A percentile compares a stretch with the other conserved stretches of the same genome.
Conservation (phyloP, 768 basidiomycete species). For the Rhodotorula diobovata region DNA sequence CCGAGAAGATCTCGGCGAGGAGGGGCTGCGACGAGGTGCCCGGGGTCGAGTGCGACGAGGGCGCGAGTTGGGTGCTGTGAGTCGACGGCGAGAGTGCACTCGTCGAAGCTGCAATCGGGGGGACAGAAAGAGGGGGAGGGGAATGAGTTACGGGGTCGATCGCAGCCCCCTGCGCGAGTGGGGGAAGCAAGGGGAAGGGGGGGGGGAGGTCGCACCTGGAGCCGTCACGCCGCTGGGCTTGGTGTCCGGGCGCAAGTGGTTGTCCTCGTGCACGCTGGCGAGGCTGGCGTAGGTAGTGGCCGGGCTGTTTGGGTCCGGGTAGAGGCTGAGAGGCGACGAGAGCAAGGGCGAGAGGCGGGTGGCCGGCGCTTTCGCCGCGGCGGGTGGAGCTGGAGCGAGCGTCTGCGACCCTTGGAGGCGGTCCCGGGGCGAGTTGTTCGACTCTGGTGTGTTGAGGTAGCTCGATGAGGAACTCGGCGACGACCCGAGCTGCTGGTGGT, state of each 20-base stretch:
- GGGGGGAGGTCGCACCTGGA: not conserved
- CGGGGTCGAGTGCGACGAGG: not conserved
- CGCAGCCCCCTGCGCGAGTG: not conserved
- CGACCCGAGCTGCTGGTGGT: not conserved
- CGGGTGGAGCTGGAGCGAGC: not conserved
- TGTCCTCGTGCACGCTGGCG: not conserved
- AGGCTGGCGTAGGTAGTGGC: not conserved
- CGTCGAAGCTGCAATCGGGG: too few relatives aligned
- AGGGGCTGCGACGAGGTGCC: slow-evolving; percentile 9
- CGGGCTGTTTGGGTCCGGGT: slow-evolving; percentile 1
- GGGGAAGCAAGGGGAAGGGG: not conserved
- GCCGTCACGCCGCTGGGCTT: not conserved
- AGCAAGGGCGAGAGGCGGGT: not conserved
- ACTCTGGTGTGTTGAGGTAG: slow-evolving; percentile 10
- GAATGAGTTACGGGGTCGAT: not conserved
- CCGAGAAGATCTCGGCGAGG: slow-evolving; percentile 37
- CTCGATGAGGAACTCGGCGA: not conserved
- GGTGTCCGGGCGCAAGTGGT: not conserved
- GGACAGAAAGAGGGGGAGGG: not conserved
- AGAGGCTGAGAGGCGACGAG: not conserved
- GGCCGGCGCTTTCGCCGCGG: not conserved
- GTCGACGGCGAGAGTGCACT: too few relatives aligned
- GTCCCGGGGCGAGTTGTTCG: slow-evolving; percentile 11
- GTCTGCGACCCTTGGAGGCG: not conserved
- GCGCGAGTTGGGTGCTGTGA: not conserved